Conservation (phyloP, 2,329 filamentous ascomycete species). For the Cordyceps farinosa region DNA sequence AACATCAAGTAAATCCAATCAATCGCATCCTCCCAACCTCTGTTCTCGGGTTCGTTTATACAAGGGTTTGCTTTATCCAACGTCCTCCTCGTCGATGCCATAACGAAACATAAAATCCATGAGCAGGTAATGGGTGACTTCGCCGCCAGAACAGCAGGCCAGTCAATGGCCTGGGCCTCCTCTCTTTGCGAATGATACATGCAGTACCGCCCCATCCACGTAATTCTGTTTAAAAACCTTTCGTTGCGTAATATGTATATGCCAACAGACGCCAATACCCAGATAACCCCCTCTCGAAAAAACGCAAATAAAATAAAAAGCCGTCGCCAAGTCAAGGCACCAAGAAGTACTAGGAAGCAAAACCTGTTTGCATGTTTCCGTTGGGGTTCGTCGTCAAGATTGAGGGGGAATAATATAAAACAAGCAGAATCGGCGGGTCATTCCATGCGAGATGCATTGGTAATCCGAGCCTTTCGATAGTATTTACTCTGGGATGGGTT, state of each 20-base stretch:
- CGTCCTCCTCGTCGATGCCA: conserved; percentile 4
- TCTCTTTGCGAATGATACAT: conserved; percentile 12
- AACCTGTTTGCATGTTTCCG: conserved; percentile 13
- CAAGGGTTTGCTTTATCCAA: conserved; percentile 10
- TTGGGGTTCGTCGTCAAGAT: conserved; percentile 3
- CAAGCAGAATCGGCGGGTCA: conserved; percentile 14
- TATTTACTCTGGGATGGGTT: conserved; percentile 35
- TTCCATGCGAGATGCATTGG: conserved; percentile 2
- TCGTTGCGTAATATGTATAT: conserved; percentile 14
- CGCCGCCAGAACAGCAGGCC: not conserved
- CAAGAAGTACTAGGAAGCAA: conserved; percentile 4
- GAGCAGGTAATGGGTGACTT: not conserved
- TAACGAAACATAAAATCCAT: conserved; percentile 9
- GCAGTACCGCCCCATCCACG: conserved; percentile 12
- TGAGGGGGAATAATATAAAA: conserved; percentile 3
- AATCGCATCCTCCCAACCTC: not conserved
- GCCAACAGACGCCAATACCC: conserved; percentile 14
- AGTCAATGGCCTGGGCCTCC: not conserved
- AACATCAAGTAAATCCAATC: not conserved
- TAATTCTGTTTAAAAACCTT: conserved; percentile 8
- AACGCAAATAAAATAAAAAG: conserved; percentile 6
- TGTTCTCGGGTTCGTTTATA: conserved; percentile 7
- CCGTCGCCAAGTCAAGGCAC: conserved; percentile 1
- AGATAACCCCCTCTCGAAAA: not conserved
- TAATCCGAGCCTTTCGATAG: not conserved